These are phyloP conservation scores for Parachaetomium inaequale DNA, from an alignment of 495 filamentous ascomycete genomes.

Conservation along the genomic window DNA sequence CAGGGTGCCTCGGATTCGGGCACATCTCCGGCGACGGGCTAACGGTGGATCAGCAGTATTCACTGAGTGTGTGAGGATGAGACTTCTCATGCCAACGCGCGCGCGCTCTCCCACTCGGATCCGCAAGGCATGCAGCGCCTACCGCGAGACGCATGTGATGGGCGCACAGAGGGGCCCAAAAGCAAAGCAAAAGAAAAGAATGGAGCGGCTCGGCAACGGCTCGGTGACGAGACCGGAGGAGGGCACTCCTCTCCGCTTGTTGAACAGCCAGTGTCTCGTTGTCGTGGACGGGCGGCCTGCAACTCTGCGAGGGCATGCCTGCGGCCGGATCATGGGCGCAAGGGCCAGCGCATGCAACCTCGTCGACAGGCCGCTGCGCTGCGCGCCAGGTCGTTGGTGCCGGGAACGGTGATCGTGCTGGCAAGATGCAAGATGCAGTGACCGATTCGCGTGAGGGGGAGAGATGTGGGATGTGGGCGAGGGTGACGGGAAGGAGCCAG, in stretches of 20 bases:
- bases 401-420: constrained; percentile 3
- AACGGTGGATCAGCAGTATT: neutral
- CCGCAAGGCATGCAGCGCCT: neutral
- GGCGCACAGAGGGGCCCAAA: constrained; percentile 12
- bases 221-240: constrained; percentile 8
- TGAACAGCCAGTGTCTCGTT: neutral
- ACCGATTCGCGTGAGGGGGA: neutral
- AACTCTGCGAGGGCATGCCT: neutral
- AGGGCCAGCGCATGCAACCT: constrained; percentile 17
- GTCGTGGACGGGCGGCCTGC: neutral
- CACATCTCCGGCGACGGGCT: neutral
- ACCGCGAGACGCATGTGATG: neutral
- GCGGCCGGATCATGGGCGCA: neutral
- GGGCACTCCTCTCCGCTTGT: neutral
- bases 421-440: constrained; percentile 9
- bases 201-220: constrained; percentile 14
- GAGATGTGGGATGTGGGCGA: neutral
- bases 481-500: neutral
- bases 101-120: neutral
- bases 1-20: neutral
- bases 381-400: constrained; percentile 11
- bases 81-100: neutral
- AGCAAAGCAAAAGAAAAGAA: neutral
- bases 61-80: constrained; percentile 5
- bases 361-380: constrained; percentile 18